A percentile compares a stretch with the other conserved stretches of the same genome.
Conservation (phyloP, 2,329 filamentous ascomycete genomes). For the Aspergillus neotritici region DNA sequence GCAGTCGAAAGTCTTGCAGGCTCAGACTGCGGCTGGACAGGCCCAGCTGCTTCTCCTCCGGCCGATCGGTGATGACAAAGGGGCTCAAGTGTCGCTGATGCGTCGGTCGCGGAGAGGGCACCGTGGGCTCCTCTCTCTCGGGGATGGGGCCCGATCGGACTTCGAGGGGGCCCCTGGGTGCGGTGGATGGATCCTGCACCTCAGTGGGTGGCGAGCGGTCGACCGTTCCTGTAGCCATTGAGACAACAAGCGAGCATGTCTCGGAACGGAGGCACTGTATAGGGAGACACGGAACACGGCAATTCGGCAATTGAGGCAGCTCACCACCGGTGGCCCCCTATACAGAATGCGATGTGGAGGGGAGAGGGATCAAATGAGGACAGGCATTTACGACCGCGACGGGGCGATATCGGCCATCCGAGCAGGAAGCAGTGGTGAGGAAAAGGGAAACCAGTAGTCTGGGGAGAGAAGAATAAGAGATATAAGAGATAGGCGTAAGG, state of each 20-base stretch:
- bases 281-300: too few relatives aligned
- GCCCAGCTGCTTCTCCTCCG: constrained; percentile 34
- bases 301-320: too few relatives aligned
- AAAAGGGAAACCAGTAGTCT: too few relatives aligned
- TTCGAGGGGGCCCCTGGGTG: constrained; percentile 11
- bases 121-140: constrained; percentile 27
- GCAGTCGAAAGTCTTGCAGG: constrained; percentile 42
- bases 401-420: too few relatives aligned
- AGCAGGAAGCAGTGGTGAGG: too few relatives aligned
- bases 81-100: constrained; percentile 30
- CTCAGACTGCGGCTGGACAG: constrained; percentile 34
- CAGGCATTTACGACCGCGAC: too few relatives aligned
- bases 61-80: constrained; percentile 34
- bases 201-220: constrained; percentile 30
- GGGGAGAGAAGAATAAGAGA: too few relatives aligned
- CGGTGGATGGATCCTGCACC: constrained; percentile 17
- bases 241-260: constrained; percentile 31
- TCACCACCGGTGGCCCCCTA: too few relatives aligned
- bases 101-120: constrained; percentile 23
- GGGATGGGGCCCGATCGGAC: constrained; percentile 20
- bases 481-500: too few relatives aligned
- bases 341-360: too few relatives aligned
- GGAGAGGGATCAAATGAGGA: too few relatives aligned
- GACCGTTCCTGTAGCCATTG: constrained; percentile 39
- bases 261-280: constrained; percentile 12